A percentile compares a stretch with the other conserved stretches of the same genome.
Conservation (phyloP, 805 yeast genomes). For the Pichia deserticola region DNA sequence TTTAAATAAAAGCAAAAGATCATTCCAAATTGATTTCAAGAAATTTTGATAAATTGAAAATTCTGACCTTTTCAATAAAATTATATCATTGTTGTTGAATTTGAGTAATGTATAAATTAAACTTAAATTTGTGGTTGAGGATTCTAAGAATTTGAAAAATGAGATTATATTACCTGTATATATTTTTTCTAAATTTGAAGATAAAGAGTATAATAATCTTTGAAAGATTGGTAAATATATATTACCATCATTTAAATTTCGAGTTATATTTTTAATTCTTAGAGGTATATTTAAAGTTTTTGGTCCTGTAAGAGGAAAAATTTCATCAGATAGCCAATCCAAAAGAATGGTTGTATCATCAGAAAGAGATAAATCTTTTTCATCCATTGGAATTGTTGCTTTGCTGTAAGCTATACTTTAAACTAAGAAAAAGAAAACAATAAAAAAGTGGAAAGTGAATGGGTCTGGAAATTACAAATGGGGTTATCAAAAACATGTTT, state of each 20-base stretch:
- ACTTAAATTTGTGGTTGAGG: slow-evolving; percentile 2
- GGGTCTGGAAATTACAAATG: too few species aligned
- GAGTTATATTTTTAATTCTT: slow-evolving; percentile 16
- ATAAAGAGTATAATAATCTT: background rate
- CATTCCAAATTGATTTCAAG: slow-evolving; percentile 2
- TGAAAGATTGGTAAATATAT: slow-evolving; percentile 5
- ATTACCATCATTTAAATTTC: slow-evolving; percentile 4
- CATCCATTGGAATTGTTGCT: background rate
- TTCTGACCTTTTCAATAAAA: slow-evolving; percentile 8
- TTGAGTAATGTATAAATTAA: slow-evolving; percentile 5
- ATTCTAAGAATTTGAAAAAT: slow-evolving; percentile 6
- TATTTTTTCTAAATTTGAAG: slow-evolving; percentile 6
- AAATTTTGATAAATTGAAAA: slow-evolving; percentile 10
- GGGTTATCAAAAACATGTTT: background rate
- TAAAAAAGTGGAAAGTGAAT: too few species aligned
- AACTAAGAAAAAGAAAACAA: background rate
- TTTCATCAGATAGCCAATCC: slow-evolving; percentile 19
- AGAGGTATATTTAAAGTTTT: slow-evolving; percentile 10
- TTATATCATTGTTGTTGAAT: slow-evolving; percentile 4
- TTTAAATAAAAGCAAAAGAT: background rate
- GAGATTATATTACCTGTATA: slow-evolving; percentile 8
- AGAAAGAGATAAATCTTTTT: background rate
- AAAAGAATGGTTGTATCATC: slow-evolving; percentile 17
- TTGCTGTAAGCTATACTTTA: background rate
- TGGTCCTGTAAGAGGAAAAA: background rate